Conservation (phyloP, 305 asterid species). For the Fraxinus sp. region DNA sequence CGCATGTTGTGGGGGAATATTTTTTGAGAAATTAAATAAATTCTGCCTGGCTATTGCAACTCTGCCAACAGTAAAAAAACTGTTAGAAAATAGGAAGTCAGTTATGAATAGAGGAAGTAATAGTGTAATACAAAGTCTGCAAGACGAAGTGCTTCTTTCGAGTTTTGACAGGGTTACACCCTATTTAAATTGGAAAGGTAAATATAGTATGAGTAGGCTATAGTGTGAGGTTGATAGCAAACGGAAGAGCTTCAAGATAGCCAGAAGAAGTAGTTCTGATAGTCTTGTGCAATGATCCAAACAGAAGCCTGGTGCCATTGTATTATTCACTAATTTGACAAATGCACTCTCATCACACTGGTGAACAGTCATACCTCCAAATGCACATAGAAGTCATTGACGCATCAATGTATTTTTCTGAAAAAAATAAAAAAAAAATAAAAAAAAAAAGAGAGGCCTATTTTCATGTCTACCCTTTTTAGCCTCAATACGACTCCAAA, state of each 20-base stretch:
- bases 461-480: background rate
- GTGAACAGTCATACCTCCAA: background rate
- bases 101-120: background rate
- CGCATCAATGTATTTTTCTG: background rate
- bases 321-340: background rate
- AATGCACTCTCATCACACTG: background rate
- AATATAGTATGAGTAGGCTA: background rate
- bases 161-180: background rate
- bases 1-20: background rate
- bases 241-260: background rate
- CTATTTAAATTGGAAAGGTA: background rate
- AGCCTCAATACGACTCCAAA: background rate
- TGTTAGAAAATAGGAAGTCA: background rate
- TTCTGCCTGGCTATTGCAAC: background rate
- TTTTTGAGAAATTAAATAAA: background rate
- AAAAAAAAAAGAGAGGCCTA: background rate
- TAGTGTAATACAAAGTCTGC: background rate
- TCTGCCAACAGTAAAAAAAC: background rate
- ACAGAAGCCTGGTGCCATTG: background rate
- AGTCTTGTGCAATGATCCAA: background rate
- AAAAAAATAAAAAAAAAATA: too few species aligned
- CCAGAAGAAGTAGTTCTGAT: background rate
- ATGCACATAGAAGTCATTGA: background rate
- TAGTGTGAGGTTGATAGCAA: constrained; percentile 1
- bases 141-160: background rate